Evolutionary conservation across 2,329 filamentous ascomycete species (phyloP), one percentile per base, ranked within the genome.

Genomic region (Stachybotrys echinatus): DNA sequence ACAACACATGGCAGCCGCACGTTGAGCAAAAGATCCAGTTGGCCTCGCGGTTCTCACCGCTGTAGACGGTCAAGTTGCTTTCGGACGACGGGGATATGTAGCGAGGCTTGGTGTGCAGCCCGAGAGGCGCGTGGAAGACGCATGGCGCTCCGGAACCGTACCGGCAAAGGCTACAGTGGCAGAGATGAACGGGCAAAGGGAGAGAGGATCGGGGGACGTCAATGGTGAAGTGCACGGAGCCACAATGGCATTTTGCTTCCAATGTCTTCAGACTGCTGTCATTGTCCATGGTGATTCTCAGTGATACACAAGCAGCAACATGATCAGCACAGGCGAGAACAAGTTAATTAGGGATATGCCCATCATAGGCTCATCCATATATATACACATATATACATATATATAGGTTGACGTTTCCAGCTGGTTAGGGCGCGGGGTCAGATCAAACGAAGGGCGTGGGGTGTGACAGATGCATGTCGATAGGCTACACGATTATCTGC

Each of bases 81-180:
- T 64, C 55, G 2, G 61, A 67, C 0, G 71, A 75, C 1, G 71
- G 70, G 1, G 65, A 60, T 45, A 73, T 60, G 56, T 74, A 76
- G 5, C 60, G 60, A 4, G 70, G 72, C 17, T 54, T 52, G 6
- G 71, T 46, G 4, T 64, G 67, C 3, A 52, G 42, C 0, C 69
- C 67, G 1, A 77, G 57, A 1, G 54, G 39, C 2, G 70, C 58
- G 58, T 76, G 73, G 53, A 76, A 74, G 52, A 66, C 61, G 54
- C 67, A 66, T 42, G 73, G 65, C 1, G 67, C 65, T 18, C 74
- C 74, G 37, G 71, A 67, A 3, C 63, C 64, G 49, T 68, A 67
- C 34, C 74, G 71, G 48, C 74, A 77, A 23, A 71, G 55, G 54
- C 66, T 70, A 61, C 74, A 77, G 52, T 74, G 69, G 55, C 74